Percentiles rank a stretch among this genome's conserved stretches.
Evolutionary conservation across 2,329 filamentous ascomycete species (phyloP).

Genomic region (Sclerotinia glacialis): DNA sequence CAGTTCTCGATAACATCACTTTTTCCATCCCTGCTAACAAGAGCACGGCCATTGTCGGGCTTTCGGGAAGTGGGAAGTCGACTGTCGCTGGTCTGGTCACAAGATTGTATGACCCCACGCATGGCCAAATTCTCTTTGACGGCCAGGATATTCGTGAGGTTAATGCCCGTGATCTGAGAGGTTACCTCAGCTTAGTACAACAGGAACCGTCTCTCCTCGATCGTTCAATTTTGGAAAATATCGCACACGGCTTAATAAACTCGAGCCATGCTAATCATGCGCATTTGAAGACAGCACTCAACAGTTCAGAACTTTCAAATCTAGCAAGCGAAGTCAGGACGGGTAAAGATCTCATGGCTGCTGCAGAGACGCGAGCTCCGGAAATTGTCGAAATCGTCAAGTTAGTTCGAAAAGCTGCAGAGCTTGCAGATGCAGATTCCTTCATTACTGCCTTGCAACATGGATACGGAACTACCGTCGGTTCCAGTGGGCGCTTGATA

Average conservation of each 20-base stretch:
- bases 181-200: constrained; percentile 50
- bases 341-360: constrained; percentile 46
- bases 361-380: constrained; percentile 5
- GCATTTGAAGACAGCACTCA: constrained; percentile 43
- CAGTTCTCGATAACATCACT: constrained; percentile 38
- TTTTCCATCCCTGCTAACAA: constrained; percentile 38
- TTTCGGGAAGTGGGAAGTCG: constrained; percentile 57
- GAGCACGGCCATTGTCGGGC: constrained; percentile 55
- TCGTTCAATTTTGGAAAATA: constrained; percentile 43
- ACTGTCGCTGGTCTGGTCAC: constrained; percentile 54
- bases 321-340: constrained; percentile 52
- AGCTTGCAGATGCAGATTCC: constrained; percentile 46
- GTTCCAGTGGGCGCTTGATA: constrained; percentile 63
- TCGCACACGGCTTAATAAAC: constrained; percentile 41
- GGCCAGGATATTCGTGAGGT: constrained; percentile 26
- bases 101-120: constrained; percentile 55
- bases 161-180: constrained; percentile 41
- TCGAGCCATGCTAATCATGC: constrained; percentile 50
- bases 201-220: constrained; percentile 55
- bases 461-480: constrained; percentile 57
- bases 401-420: constrained; percentile 45
- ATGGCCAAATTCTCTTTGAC: constrained; percentile 31
- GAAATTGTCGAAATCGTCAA: constrained; percentile 39
- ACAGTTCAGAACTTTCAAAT: constrained; percentile 47
- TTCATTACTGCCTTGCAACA: constrained; percentile 16